A percentile compares a stretch with the other conserved stretches of the same genome.
Conservation (phyloP, 1,284 basidiomycete species). For the Porodaedalea pini region DNA sequence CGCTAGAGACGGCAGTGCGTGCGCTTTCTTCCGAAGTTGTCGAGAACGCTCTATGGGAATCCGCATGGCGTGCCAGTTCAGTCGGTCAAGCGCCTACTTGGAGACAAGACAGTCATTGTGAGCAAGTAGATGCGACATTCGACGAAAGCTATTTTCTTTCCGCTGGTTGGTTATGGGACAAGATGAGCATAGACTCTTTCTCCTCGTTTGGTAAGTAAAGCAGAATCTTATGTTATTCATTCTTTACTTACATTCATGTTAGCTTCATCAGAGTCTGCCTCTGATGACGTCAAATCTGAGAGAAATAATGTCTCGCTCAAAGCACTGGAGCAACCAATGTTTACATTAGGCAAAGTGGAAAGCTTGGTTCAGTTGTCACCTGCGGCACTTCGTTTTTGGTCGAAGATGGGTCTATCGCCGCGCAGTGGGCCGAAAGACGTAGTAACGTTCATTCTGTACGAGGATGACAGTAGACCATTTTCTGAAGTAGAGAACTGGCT, state of each 20-base stretch:
- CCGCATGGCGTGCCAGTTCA: constrained; percentile 55
- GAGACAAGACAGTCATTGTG: not conserved
- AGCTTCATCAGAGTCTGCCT: constrained; percentile 4
- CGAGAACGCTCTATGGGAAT: constrained; percentile 63
- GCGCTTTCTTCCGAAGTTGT: constrained; percentile 61
- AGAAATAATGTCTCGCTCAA: constrained; percentile 28
- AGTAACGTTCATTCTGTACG: constrained; percentile 62
- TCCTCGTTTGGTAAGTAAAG: constrained; percentile 5
- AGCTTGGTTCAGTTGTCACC: constrained; percentile 61
- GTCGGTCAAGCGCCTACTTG: constrained; percentile 20
- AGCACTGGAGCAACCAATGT: constrained; percentile 50
- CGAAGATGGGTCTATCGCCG: constrained; percentile 72
- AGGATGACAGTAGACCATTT: constrained; percentile 49
- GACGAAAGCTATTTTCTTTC: constrained; percentile 1
- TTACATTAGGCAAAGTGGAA: constrained; percentile 61
- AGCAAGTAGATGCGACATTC: not conserved
- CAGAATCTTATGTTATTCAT: constrained; percentile 36
- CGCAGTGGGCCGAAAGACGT: constrained; percentile 67
- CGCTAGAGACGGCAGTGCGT: constrained; percentile 59
- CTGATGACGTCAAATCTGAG: constrained; percentile 15
- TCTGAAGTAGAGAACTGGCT: constrained; percentile 58
- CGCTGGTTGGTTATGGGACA: not conserved
- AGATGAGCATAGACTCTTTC: constrained; percentile 1
- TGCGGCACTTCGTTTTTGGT: constrained; percentile 74
- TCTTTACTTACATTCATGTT: constrained; percentile 10